phyloP scores from a whole-genome alignment of 495 filamentous ascomycete genomes.

The Sphaerosporella brunnea region DNA sequence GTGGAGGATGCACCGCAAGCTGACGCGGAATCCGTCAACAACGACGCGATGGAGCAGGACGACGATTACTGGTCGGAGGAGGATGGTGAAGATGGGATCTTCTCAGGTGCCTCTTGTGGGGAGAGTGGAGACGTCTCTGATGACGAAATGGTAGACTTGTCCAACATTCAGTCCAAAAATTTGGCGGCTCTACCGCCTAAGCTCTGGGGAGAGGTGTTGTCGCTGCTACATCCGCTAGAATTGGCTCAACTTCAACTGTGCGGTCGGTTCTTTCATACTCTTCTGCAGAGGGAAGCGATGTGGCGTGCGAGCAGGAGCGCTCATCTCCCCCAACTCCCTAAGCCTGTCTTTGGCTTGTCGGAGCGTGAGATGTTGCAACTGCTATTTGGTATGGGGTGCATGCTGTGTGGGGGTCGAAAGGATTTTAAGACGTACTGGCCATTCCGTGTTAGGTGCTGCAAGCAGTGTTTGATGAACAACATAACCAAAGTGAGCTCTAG shows the following conservation, averaged over 20 bases:
- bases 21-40: not conserved
- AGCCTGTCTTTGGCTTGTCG: conserved; percentile 29
- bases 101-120: conserved; percentile 2
- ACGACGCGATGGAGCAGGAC: not conserved
- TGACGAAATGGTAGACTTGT: not conserved
- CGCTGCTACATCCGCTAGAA: conserved; percentile 13
- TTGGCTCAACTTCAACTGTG: conserved; percentile 11
- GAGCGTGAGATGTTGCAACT: conserved; percentile 36
- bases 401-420: conserved; percentile 29
- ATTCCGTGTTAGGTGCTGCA: conserved; percentile 46
- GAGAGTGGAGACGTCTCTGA: not conserved
- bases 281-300: conserved; percentile 29
- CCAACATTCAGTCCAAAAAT: not conserved
- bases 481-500: conserved; percentile 22
- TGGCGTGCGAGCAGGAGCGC: conserved; percentile 32
- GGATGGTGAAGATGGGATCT: not conserved
- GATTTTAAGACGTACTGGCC: conserved; percentile 33
- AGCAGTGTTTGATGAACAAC: conserved; percentile 37
- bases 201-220: conserved; percentile 14
- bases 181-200: conserved; percentile 9
- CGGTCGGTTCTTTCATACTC: conserved; percentile 20
- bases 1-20: not conserved
- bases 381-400: conserved; percentile 29
- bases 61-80: not conserved
- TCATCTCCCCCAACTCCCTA: conserved; percentile 30